Conservation (phyloP, 805 yeast genomes). For the Metschnikowia reukaufii region DNA sequence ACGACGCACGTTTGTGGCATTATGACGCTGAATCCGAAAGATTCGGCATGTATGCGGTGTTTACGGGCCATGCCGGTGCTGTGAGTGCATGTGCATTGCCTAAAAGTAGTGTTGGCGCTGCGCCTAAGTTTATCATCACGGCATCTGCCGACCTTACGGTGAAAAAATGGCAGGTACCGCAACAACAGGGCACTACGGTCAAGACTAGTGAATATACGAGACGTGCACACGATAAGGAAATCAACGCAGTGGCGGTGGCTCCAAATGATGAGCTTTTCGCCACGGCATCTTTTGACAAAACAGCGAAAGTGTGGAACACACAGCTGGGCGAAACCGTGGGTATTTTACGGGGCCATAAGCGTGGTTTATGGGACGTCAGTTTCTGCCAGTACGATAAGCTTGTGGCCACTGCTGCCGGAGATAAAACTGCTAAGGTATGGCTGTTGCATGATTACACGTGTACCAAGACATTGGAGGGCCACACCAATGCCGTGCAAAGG, state of each 20-base stretch:
- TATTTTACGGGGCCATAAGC: slow-evolving; percentile 81
- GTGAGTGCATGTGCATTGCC: slow-evolving; percentile 83
- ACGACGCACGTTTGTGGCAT: slow-evolving; percentile 81
- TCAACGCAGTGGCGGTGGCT: slow-evolving; percentile 84
- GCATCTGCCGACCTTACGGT: slow-evolving; percentile 84
- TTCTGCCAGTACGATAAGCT: slow-evolving; percentile 80
- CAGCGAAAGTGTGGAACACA: slow-evolving; percentile 85
- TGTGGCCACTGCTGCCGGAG: slow-evolving; percentile 86
- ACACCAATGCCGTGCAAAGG: slow-evolving; percentile 87
- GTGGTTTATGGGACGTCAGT: slow-evolving; percentile 91
- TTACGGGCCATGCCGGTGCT: slow-evolving; percentile 84
- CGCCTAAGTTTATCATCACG: slow-evolving; percentile 74
- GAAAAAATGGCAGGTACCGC: slow-evolving; percentile 80
- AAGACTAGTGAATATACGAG: slow-evolving; percentile 81
- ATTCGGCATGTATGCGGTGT: slow-evolving; percentile 55
- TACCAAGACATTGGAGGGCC: slow-evolving; percentile 86
- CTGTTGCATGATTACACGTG: slow-evolving; percentile 75
- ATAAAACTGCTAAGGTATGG: slow-evolving; percentile 89
- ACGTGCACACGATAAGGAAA: slow-evolving; percentile 96
- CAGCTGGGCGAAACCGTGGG: slow-evolving; percentile 87
- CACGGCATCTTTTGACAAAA: slow-evolving; percentile 91
- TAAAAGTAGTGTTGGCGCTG: slow-evolving; percentile 37
- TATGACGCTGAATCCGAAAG: slow-evolving; percentile 44
- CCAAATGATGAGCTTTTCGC: slow-evolving; percentile 88
- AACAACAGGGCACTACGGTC: slow-evolving; percentile 36